Percentiles rank a stretch among this genome's conserved stretches.
phyloP scores from a whole-genome alignment of 1,139 yeast genomes.

The Hemisphaericaspora lyxosophila region DNA sequence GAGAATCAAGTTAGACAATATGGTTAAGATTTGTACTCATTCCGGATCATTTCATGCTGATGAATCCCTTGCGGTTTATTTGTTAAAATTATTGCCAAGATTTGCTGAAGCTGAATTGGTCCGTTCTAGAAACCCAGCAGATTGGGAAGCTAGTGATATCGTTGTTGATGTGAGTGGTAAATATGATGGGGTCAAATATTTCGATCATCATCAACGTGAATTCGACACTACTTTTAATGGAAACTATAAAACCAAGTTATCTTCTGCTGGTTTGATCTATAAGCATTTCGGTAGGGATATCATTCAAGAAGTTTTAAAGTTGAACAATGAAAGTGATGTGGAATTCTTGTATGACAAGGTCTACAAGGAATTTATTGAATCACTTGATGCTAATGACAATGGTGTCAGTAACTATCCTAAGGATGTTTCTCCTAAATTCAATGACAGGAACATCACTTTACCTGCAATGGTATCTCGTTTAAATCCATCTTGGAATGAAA shows the following conservation, averaged over 20 bases:
- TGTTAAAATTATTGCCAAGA: constrained; percentile 73
- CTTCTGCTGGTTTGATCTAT: constrained; percentile 92
- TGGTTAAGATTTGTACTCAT: constrained; percentile 76
- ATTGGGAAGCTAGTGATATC: constrained; percentile 85
- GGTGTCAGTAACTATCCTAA: constrained; percentile 76
- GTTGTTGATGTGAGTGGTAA: constrained; percentile 96
- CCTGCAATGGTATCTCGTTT: constrained; percentile 75
- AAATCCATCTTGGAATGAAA: constrained; percentile 83
- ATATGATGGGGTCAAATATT: constrained; percentile 82
- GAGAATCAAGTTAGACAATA: constrained; percentile 16
- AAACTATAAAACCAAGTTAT: constrained; percentile 63
- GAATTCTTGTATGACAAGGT: constrained; percentile 70
- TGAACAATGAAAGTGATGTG: constrained; percentile 31
- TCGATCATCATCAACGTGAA: constrained; percentile 93
- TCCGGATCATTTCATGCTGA: constrained; percentile 97
- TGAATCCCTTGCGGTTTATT: constrained; percentile 92
- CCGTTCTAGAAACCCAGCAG: constrained; percentile 79
- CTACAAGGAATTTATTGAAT: constrained; percentile 83
- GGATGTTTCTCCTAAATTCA: constrained; percentile 39
- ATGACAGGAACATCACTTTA: constrained; percentile 55
- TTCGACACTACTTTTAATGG: constrained; percentile 39
- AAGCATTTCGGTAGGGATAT: constrained; percentile 90
- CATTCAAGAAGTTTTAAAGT: constrained; percentile 44
- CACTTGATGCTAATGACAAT: constrained; percentile 94
- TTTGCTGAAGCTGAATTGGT: constrained; percentile 65